Percentiles rank a stretch among this genome's conserved stretches.
phyloP scores from a whole-genome alignment of 345 rosid species.

The Bretschneidera sinensis region DNA sequence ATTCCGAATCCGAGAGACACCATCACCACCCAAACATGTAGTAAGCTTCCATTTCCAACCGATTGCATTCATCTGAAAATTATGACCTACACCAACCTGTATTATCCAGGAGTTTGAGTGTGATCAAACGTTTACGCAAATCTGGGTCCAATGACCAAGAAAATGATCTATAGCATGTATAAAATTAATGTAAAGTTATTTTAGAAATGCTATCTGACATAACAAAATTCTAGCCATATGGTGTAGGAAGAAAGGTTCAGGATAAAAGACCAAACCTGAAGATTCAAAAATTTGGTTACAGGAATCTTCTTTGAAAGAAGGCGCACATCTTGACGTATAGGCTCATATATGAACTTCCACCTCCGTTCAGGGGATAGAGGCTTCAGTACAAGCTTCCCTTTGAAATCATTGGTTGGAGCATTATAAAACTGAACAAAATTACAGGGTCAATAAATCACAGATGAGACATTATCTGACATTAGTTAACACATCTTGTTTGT shows the following conservation, averaged over 20 bases:
- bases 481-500: not conserved
- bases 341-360: conserved; percentile 85
- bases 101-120: conserved; percentile 6
- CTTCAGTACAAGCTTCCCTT: conserved; percentile 78
- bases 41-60: conserved; percentile 94
- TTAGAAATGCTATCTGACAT: too few species aligned
- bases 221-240: not conserved
- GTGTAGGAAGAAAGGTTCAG: not conserved
- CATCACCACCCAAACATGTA: conserved; percentile 84
- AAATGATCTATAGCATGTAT: not conserved
- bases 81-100: conserved; percentile 84
- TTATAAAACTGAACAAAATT: conserved; percentile 78
- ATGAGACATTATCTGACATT: not conserved
- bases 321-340: conserved; percentile 60
- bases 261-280: conserved; percentile 50
- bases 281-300: conserved; percentile 68
- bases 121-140: conserved; percentile 2
- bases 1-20: conserved; percentile 69
- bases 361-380: conserved; percentile 63
- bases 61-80: conserved; percentile 65
- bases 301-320: conserved; percentile 82
- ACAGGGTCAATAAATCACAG: not conserved
- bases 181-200: too few species aligned
- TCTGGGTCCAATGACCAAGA: conserved; percentile 6
- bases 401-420: conserved; percentile 77